Percentiles rank a stretch among this genome's conserved stretches.
Conservation (phyloP, 2,329 filamentous ascomycete species). For the Aureobasidium melanogenum region DNA sequence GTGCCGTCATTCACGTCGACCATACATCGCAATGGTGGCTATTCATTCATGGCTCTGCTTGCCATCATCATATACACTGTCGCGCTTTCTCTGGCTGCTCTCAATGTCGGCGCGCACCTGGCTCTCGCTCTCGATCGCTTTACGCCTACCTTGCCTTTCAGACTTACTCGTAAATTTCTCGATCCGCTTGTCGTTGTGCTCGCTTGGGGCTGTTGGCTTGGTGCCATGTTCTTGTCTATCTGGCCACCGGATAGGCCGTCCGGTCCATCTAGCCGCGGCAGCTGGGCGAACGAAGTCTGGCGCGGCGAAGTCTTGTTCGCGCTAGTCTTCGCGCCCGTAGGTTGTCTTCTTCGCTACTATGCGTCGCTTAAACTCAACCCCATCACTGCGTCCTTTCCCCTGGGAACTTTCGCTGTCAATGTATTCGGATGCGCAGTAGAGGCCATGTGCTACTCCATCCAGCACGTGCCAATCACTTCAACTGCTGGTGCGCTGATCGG, state of each 20-base stretch:
- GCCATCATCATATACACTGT: constrained; percentile 67
- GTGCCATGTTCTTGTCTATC: constrained; percentile 61
- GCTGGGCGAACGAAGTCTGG: constrained; percentile 52
- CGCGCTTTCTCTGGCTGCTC: constrained; percentile 57
- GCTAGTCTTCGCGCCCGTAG: constrained; percentile 72
- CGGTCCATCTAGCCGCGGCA: constrained; percentile 21
- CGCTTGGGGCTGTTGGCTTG: constrained; percentile 68
- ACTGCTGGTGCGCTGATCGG: constrained; percentile 27
- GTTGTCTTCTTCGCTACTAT: constrained; percentile 69
- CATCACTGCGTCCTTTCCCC: constrained; percentile 57
- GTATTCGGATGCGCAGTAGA: constrained; percentile 65
- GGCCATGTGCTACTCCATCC: constrained; percentile 70
- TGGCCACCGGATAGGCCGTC: constrained; percentile 54
- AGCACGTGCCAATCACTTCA: constrained; percentile 46
- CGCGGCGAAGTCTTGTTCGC: constrained; percentile 67
- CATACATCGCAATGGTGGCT: constrained; percentile 55
- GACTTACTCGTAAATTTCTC: constrained; percentile 48
- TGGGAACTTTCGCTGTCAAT: constrained; percentile 82
- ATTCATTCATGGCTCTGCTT: constrained; percentile 73
- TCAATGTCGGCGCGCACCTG: constrained; percentile 66
- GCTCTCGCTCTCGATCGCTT: constrained; percentile 52
- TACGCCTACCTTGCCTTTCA: constrained; percentile 53
- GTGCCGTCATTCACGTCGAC: constrained; percentile 22
- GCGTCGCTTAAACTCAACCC: constrained; percentile 62
- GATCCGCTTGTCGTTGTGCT: constrained; percentile 58